Percentiles rank a stretch among this genome's conserved stretches.
phyloP scores from a whole-genome alignment of 2,329 filamentous ascomycete genomes.

The Penicillium sp. region DNA sequence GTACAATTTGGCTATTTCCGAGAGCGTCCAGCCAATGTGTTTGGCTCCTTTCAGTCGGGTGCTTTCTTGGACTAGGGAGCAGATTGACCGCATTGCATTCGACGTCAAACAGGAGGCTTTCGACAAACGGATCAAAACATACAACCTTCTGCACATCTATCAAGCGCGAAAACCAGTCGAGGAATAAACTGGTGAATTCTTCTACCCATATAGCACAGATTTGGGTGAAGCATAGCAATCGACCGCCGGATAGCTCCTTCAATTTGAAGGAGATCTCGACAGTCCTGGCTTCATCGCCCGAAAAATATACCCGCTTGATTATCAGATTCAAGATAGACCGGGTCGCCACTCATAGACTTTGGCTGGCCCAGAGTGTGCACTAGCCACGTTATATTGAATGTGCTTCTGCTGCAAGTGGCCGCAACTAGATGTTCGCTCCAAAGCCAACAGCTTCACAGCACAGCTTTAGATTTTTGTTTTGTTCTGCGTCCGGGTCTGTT shows the following conservation, averaged over 20 bases:
- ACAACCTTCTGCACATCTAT: constrained; percentile 55
- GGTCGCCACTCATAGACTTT: neutral
- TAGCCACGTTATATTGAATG: neutral
- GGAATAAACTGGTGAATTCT: constrained; percentile 3
- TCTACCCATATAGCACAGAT: neutral
- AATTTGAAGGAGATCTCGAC: neutral
- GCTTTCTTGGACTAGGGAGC: constrained; percentile 57
- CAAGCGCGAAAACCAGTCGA: constrained; percentile 39
- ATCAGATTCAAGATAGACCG: neutral
- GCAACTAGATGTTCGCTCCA: neutral
- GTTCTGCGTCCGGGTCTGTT: neutral
- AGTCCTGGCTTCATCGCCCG: neutral
- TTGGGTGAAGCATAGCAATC: neutral
- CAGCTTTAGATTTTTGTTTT: neutral
- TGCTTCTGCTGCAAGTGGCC: neutral
- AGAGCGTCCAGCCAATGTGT: constrained; percentile 70
- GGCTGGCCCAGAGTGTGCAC: constrained; percentile 8
- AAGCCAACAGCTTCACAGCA: neutral
- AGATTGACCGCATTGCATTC: constrained; percentile 61
- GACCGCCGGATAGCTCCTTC: neutral
- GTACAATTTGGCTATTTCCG: constrained; percentile 76
- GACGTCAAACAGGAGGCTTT: constrained; percentile 67
- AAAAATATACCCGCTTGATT: neutral
- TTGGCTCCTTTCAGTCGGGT: constrained; percentile 69
- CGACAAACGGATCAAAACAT: constrained; percentile 65